Percentiles rank a stretch among this genome's conserved stretches.
These are phyloP conservation scores for Choiromyces venosus DNA, from an alignment of 495 filamentous ascomycete genomes.

Conservation along the genomic window DNA sequence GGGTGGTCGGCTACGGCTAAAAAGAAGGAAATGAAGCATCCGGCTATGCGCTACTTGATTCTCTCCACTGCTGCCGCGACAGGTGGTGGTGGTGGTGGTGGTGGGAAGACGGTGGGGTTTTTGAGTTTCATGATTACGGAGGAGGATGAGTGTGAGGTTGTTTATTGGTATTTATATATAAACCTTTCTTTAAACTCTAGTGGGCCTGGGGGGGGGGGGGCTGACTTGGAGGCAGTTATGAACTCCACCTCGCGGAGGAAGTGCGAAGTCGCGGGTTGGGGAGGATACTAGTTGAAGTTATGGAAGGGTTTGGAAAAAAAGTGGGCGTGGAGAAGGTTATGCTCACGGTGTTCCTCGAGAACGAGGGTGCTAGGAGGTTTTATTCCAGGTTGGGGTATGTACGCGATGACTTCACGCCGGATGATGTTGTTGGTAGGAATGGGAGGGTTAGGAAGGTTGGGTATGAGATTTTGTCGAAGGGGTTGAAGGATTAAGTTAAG, in stretches of 20 bases:
- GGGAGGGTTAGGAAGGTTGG: conserved; percentile 24
- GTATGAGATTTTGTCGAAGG: conserved; percentile 36
- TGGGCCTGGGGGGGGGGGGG: background rate
- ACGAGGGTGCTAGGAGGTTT: conserved; percentile 27
- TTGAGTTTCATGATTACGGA: conserved; percentile 63
- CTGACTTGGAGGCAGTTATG: conserved; percentile 14
- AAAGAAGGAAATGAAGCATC: conserved; percentile 57
- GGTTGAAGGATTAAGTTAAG: background rate
- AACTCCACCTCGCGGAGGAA: conserved; percentile 25
- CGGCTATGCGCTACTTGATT: conserved; percentile 53
- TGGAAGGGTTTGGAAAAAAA: conserved; percentile 34
- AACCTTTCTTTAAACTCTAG: background rate
- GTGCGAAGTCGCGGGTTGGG: conserved; percentile 20
- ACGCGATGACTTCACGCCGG: background rate
- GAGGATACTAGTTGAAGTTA: conserved; percentile 13
- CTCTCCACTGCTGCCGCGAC: conserved; percentile 35
- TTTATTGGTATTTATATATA: conserved; percentile 55
- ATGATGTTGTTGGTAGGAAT: conserved; percentile 4
- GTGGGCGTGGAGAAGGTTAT: conserved; percentile 33
- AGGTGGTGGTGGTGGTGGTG: background rate
- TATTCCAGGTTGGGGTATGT: conserved; percentile 29
- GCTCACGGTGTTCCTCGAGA: conserved; percentile 39
- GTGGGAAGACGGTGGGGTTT: conserved; percentile 48
- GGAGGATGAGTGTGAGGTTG: conserved; percentile 55
- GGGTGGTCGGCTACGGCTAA: conserved; percentile 60